phyloP scores from a whole-genome alignment of 2,329 filamentous ascomycete genomes.

The Cercospora sesami region DNA sequence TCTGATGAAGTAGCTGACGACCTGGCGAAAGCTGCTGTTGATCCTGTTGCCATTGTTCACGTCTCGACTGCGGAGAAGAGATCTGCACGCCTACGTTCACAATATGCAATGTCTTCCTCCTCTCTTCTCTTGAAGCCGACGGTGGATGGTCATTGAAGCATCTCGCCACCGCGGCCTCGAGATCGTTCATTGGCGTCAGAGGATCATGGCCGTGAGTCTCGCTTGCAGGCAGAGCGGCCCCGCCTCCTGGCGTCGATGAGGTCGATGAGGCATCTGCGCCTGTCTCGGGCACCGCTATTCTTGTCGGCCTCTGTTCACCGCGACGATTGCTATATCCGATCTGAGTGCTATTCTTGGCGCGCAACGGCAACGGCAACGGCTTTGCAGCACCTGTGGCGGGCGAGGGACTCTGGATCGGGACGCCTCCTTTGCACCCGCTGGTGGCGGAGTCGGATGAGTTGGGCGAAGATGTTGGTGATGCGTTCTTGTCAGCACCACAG shows the following conservation, averaged over 20 bases:
- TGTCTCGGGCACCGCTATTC: background rate
- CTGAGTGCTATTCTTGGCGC: background rate
- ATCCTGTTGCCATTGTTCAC: background rate
- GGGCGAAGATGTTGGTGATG: background rate
- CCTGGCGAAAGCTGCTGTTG: background rate
- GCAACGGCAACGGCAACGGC: background rate
- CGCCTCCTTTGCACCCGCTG: background rate
- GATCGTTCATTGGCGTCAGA: background rate
- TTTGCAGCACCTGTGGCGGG: background rate
- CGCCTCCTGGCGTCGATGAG: background rate
- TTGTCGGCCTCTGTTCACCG: background rate
- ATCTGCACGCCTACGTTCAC: background rate
- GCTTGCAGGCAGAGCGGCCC: background rate
- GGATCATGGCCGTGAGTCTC: background rate
- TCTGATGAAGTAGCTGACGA: background rate
- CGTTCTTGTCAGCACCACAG: background rate
- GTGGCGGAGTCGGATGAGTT: background rate
- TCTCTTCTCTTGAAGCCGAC: background rate
- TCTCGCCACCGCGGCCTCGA: slow-evolving; percentile 14
- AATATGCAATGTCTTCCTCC: slow-evolving; percentile 18
- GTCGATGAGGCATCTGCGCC: background rate
- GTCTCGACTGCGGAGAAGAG: background rate
- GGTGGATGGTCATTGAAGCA: slow-evolving; percentile 7
- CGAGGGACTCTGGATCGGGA: background rate
- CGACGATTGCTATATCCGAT: background rate